phyloP scores from a whole-genome alignment of 805 yeast species.

The Yamadazyma insecticola region DNA sequence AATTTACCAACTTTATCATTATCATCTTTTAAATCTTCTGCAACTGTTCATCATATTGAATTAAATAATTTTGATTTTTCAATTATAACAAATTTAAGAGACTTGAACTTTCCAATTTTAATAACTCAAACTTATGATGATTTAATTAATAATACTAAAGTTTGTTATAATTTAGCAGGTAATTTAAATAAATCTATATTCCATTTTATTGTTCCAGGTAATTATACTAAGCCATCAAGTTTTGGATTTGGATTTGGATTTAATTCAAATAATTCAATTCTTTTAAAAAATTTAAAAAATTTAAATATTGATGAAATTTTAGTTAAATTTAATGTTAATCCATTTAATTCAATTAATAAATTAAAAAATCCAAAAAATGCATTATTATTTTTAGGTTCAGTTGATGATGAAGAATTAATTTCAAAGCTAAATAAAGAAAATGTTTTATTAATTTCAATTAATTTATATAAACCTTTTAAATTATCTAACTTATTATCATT shows the following conservation, averaged over 20 bases:
- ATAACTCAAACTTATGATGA: slow-evolving; percentile 62
- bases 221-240: slow-evolving; percentile 4
- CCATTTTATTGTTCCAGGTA: slow-evolving; percentile 55
- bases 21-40: slow-evolving; percentile 28
- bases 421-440: slow-evolving; percentile 31
- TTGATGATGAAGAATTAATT: slow-evolving; percentile 40
- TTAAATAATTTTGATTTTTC: slow-evolving; percentile 61
- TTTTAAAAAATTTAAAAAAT: slow-evolving; percentile 11
- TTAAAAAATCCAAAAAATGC: slow-evolving; percentile 39
- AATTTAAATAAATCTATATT: slow-evolving; percentile 53
- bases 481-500: slow-evolving; percentile 43
- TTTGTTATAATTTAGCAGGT: slow-evolving; percentile 55
- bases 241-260: too few species aligned
- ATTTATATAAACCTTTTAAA: slow-evolving; percentile 72
- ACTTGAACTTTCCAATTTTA: slow-evolving; percentile 57
- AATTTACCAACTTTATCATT: slow-evolving; percentile 55
- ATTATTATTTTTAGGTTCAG: slow-evolving; percentile 61
- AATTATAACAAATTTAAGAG: slow-evolving; percentile 66
- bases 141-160: slow-evolving; percentile 44
- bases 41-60: slow-evolving; percentile 60
- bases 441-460: slow-evolving; percentile 51
- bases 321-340: slow-evolving; percentile 18
- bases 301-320: slow-evolving; percentile 20
- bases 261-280: slow-evolving; percentile 1
- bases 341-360: slow-evolving; percentile 28